These are phyloP conservation scores for Epithele typhae DNA, from an alignment of 768 basidiomycete genomes.

Conservation along the genomic window DNA sequence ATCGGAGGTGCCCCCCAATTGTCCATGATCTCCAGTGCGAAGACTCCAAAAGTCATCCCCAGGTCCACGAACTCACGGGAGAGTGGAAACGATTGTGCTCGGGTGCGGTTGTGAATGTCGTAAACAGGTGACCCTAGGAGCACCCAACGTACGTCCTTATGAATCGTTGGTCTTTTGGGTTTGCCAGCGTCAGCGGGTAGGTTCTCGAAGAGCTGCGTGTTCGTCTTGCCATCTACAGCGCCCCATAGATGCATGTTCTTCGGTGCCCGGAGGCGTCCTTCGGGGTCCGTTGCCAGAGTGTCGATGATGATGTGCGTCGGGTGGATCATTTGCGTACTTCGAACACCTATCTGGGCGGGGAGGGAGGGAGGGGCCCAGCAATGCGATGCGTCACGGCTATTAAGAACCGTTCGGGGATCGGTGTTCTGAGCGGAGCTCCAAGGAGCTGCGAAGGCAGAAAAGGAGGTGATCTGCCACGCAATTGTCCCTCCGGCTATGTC, in stretches of 20 bases:
- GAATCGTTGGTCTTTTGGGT: not conserved
- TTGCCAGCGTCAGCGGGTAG: not conserved
- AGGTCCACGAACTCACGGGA: not conserved
- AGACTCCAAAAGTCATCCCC: not conserved
- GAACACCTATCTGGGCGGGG: not conserved
- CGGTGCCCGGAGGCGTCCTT: not conserved
- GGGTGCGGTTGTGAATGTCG: not conserved
- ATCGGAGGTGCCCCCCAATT: conserved; percentile 1
- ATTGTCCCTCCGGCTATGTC: too few relatives aligned
- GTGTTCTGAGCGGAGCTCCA: too few relatives aligned
- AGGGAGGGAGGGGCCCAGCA: not conserved
- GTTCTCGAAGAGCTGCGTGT: not conserved
- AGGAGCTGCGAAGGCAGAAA: too few relatives aligned
- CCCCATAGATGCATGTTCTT: not conserved
- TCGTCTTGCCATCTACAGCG: not conserved
- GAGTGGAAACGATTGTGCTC: not conserved
- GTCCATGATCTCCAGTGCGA: not conserved
- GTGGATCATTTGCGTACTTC: not conserved
- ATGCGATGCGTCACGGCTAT: not conserved
- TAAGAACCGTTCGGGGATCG: too few relatives aligned
- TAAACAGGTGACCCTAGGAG: not conserved
- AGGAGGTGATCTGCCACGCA: too few relatives aligned
- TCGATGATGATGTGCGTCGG: not conserved
- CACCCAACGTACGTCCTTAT: not conserved
- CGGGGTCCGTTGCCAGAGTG: not conserved